A percentile compares a stretch with the other conserved stretches of the same genome.
These are phyloP conservation scores for Phytopythium cucurbitacearum DNA, from an alignment of 352 stramenopile genomes.

Conservation along the genomic window DNA sequence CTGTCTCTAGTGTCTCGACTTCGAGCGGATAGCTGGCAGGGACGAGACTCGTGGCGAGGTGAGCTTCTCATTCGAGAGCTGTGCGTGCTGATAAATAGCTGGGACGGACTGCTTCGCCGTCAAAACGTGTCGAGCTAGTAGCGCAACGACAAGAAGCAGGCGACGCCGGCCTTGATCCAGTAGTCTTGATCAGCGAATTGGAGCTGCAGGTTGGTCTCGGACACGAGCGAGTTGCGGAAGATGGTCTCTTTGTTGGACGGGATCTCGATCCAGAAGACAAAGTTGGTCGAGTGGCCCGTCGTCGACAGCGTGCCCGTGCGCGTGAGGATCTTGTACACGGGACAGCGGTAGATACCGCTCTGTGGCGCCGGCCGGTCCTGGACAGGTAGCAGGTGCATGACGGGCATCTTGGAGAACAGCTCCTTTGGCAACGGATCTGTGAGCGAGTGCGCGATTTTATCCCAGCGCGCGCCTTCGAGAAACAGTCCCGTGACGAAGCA, in stretches of 20 bases:
- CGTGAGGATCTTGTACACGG: conserved; percentile 92
- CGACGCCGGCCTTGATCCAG: conserved; percentile 93
- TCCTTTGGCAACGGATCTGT: conserved; percentile 83
- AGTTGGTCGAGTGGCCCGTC: conserved; percentile 61
- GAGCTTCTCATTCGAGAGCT: neutral
- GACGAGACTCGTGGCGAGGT: neutral
- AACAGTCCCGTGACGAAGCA: conserved; percentile 35
- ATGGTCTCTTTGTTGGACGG: conserved; percentile 69
- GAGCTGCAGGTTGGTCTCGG: conserved; percentile 84
- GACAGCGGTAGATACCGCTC: conserved; percentile 84
- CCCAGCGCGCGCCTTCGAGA: conserved; percentile 34
- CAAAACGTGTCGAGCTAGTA: neutral
- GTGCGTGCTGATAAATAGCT: neutral
- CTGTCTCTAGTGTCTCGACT: too few relatives aligned
- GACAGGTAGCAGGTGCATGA: conserved; percentile 69
- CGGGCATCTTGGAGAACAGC: conserved; percentile 85
- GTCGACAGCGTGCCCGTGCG: conserved; percentile 48
- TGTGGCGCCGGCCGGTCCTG: conserved; percentile 56
- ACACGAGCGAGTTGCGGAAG: conserved; percentile 83
- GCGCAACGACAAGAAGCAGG: conserved; percentile 84
- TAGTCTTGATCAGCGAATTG: conserved; percentile 86
- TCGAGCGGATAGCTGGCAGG: too few relatives aligned
- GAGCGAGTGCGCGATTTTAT: conserved; percentile 45
- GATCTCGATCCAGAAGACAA: conserved; percentile 94
- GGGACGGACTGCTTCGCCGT: neutral